Conservation (phyloP, 176 grass and related monocot species). For the Alopecurus myosuroides region DNA sequence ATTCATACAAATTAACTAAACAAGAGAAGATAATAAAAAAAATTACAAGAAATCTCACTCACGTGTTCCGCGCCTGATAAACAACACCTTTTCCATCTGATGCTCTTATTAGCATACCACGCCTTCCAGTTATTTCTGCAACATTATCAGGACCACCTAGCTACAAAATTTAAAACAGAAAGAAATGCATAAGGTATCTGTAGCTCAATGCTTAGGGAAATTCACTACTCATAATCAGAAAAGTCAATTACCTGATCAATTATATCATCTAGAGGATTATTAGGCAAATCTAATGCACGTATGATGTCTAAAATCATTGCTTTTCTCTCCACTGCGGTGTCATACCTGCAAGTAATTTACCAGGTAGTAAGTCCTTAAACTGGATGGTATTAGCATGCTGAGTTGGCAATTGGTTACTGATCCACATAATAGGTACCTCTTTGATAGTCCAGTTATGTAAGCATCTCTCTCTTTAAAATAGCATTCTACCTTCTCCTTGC, state of each 20-base stretch:
- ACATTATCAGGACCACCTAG: slow-evolving; percentile 94
- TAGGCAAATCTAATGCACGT: slow-evolving; percentile 86
- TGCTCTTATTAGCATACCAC: slow-evolving; percentile 78
- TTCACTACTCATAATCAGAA: not conserved
- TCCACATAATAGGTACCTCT: slow-evolving; percentile 49
- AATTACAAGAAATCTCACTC: slow-evolving; percentile 23
- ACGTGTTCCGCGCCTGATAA: slow-evolving; percentile 82
- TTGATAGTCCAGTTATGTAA: slow-evolving; percentile 71
- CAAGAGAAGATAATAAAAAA: slow-evolving; percentile 3
- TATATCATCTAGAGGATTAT: slow-evolving; percentile 97
- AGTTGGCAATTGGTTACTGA: not conserved
- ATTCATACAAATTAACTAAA: slow-evolving; percentile 8
- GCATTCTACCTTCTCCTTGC: slow-evolving; percentile 70
- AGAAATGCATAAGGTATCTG: not conserved
- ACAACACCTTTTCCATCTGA: slow-evolving; percentile 81
- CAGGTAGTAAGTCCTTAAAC: slow-evolving; percentile 14
- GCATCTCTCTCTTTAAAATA: slow-evolving; percentile 81
- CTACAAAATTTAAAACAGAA: slow-evolving; percentile 35
- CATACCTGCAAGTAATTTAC: slow-evolving; percentile 63
- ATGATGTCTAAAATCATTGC: slow-evolving; percentile 85
- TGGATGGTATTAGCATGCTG: not conserved
- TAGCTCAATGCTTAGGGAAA: not conserved
- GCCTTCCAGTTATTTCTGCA: slow-evolving; percentile 89
- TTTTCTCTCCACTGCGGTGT: slow-evolving; percentile 70
- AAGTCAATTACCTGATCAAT: slow-evolving; percentile 79